phyloP scores from a whole-genome alignment of 73 alveolate genomes.

The Paramecium pentaurelia region DNA sequence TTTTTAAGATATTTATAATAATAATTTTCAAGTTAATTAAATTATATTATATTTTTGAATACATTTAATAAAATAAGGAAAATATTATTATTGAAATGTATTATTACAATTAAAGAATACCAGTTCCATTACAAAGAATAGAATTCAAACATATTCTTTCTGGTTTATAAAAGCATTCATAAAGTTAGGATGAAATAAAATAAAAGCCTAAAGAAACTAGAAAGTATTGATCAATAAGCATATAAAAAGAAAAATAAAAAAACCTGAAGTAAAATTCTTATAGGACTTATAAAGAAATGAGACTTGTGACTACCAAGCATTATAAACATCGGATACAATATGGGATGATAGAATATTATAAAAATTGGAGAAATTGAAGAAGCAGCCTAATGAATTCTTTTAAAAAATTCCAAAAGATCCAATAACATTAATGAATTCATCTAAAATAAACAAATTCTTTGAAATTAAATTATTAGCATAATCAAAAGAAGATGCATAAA shows the following conservation, averaged over 20 bases:
- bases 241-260: neutral
- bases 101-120: conserved; percentile 1
- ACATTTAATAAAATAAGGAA: neutral
- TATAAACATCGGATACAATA: neutral
- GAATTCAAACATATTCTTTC: conserved; percentile 8
- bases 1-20: no score
- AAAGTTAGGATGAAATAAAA: neutral
- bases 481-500: neutral
- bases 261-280: neutral
- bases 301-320: neutral
- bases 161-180: neutral
- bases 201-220: neutral
- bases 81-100: neutral
- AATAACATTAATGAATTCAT: conserved; percentile 5
- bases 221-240: neutral
- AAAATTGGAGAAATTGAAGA: neutral
- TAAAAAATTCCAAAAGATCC: conserved; percentile 1
- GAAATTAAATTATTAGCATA: neutral
- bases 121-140: neutral
- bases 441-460: neutral
- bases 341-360: neutral
- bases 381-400: neutral
- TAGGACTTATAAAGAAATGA: neutral
- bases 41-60: neutral
- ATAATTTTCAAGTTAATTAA: no score